Evolutionary conservation across 164 flowering plant genomes (phyloP), one percentile per base, ranked within the genome.

Genomic region (Nymphaea colorata): DNA sequence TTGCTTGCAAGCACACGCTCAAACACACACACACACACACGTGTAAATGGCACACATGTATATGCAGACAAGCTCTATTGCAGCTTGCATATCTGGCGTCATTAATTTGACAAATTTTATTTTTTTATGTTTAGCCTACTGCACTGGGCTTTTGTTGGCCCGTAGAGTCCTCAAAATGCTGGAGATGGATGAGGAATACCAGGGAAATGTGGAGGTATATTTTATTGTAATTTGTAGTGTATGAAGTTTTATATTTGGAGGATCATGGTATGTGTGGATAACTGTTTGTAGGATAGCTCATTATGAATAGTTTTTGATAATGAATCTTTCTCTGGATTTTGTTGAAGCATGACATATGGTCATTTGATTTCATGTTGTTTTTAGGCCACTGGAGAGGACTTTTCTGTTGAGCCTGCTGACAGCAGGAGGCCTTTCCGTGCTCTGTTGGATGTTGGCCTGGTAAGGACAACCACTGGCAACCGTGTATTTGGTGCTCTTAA

Each of bases 351-450:
- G 4, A 36, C 42, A 3, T 47, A n/a, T 65, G 36, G 14, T 65
- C n/a, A n/a, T 42, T 4, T 8, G 11, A 44, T 16, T 15, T 42
- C 47, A 57, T 55, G 14, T n/a, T 43, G 5, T 18, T 57, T 25
- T 36, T 68, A 79, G 84, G 79, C 82, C 14, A 72, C 78, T 63
- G 85, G 82, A 4, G 82, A 82, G 63, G 83, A 82, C 69, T 80
- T 51, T 70, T 82, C 81, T 14, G 80, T 80, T 57, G 85, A 82
- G 65, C 80, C 80, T 41, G 66, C 70, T 3, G 83, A 82, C 7
- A 73, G 64, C 74, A 66, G 82, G 72, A 78, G 85, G 73, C 85
- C 85, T 15, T 82, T 82, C 79, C 77, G 85, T 43, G 85, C 85
- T 44, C 80, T 82, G n/a, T 76, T 82, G 61, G 85, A 82, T 73